phyloP scores from a whole-genome alignment of 2,329 filamentous ascomycete species.

The Penicillium sclerotigenum region DNA sequence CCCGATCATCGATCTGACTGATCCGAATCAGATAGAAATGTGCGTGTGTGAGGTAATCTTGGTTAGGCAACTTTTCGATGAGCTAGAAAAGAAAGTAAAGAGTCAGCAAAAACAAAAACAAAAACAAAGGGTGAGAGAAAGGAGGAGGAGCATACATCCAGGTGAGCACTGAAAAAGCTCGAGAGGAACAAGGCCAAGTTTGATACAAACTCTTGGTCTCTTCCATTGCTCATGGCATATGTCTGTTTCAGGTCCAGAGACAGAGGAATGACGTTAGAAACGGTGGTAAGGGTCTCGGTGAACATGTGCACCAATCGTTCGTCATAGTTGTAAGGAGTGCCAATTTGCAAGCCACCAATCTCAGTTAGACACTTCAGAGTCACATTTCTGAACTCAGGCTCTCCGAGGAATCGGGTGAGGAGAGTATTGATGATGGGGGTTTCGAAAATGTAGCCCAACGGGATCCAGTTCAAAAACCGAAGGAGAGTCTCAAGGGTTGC shows the following conservation, averaged over 20 bases:
- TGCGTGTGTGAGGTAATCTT: constrained; percentile 89
- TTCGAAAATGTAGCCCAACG: constrained; percentile 97
- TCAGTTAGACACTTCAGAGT: constrained; percentile 96
- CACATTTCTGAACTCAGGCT: constrained; percentile 93
- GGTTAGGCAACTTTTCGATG: constrained; percentile 92
- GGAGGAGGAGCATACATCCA: constrained; percentile 61
- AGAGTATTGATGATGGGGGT: constrained; percentile 93
- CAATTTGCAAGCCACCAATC: constrained; percentile 89
- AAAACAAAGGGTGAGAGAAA: neutral
- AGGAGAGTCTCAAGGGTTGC: constrained; percentile 95
- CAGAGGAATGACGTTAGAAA: constrained; percentile 88
- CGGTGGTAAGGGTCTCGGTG: constrained; percentile 88
- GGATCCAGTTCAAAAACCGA: constrained; percentile 98
- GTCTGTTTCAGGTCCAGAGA: constrained; percentile 86
- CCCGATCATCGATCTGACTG: constrained; percentile 95
- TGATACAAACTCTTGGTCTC: constrained; percentile 96
- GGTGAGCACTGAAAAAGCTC: constrained; percentile 93
- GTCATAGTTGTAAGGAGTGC: constrained; percentile 72
- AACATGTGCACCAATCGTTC: constrained; percentile 98
- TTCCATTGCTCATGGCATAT: constrained; percentile 85
- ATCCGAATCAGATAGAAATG: constrained; percentile 98
- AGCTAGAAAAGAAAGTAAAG: constrained; percentile 51
- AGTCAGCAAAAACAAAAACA: constrained; percentile 13
- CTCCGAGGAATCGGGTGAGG: constrained; percentile 85
- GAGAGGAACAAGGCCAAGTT: constrained; percentile 93